Evolutionary conservation across 177 flowering plant species (phyloP).

Genomic region (Vitis hybrid): DNA sequence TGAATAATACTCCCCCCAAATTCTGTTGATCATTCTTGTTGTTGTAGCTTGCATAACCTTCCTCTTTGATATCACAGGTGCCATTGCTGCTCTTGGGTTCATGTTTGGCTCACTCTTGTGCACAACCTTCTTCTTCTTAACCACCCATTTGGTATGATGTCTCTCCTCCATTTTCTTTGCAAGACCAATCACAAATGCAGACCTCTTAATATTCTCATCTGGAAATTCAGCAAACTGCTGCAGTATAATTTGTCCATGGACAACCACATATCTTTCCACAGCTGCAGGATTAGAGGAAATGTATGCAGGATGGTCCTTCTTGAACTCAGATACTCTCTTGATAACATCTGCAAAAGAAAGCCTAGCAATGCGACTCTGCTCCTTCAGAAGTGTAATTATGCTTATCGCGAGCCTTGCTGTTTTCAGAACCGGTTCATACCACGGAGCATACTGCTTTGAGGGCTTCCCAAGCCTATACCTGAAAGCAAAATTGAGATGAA

Average conservation of each 20-base stretch:
- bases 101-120: conserved; percentile 44
- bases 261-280: conserved; percentile 77
- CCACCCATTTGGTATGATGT: conserved; percentile 77
- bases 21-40: conserved; percentile 66
- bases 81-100: conserved; percentile 73
- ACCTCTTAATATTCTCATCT: conserved; percentile 56
- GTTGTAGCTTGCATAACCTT: conserved; percentile 87
- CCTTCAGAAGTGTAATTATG: conserved; percentile 66
- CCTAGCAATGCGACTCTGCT: conserved; percentile 64
- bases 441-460: conserved; percentile 86
- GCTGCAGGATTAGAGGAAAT: conserved; percentile 56
- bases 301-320: conserved; percentile 43
- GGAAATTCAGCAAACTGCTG: conserved; percentile 79
- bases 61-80: conserved; percentile 50
- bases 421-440: conserved; percentile 80
- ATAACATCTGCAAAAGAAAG: conserved; percentile 72
- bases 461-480: conserved; percentile 99
- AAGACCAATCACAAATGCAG: conserved; percentile 69
- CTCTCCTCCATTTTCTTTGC: conserved; percentile 63
- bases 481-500: conserved; percentile 3
- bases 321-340: conserved; percentile 49
- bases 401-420: conserved; percentile 67
- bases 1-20: conserved; percentile 92
- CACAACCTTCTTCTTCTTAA: conserved; percentile 53
- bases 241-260: conserved; percentile 80